These are phyloP conservation scores for Conringia planisiliqua DNA, from an alignment of 345 rosid genomes.

Conservation along the genomic window DNA sequence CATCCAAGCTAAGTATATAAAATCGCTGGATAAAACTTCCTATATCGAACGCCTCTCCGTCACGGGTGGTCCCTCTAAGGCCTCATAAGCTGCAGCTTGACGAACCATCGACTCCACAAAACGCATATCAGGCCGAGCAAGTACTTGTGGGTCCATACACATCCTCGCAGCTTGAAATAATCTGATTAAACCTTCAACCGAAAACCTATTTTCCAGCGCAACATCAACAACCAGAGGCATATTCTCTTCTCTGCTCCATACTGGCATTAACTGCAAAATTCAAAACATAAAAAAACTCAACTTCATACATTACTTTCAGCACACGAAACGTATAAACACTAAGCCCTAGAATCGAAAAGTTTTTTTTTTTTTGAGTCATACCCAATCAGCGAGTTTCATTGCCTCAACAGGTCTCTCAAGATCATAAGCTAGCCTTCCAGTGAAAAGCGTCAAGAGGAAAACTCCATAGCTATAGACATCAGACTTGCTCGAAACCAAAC, in stretches of 20 bases:
- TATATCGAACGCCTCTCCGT: background rate
- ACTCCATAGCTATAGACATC: conserved; percentile 84
- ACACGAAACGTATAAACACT: background rate
- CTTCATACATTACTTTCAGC: background rate
- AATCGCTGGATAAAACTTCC: background rate
- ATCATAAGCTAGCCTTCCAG: conserved; percentile 62
- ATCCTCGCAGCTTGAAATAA: background rate
- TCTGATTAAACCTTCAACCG: background rate
- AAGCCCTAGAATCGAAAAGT: background rate
- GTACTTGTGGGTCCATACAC: conserved; percentile 1
- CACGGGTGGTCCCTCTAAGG: background rate
- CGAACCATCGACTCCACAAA: background rate
- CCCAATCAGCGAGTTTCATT: background rate
- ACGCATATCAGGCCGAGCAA: conserved; percentile 7
- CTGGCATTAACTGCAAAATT: background rate
- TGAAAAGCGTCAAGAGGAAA: conserved; percentile 61
- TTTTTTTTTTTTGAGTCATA: background rate
- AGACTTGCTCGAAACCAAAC: conserved; percentile 56
- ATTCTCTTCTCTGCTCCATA: background rate
- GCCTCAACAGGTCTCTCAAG: conserved; percentile 21
- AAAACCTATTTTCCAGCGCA: background rate
- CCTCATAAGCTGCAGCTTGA: background rate
- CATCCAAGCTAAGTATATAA: too few relatives aligned
- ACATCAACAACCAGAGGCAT: background rate
- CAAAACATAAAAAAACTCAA: background rate